Evolutionary conservation across 108 stramenopile genomes (phyloP).

Genomic region (Pseudonitzschia delicatissima): DNA sequence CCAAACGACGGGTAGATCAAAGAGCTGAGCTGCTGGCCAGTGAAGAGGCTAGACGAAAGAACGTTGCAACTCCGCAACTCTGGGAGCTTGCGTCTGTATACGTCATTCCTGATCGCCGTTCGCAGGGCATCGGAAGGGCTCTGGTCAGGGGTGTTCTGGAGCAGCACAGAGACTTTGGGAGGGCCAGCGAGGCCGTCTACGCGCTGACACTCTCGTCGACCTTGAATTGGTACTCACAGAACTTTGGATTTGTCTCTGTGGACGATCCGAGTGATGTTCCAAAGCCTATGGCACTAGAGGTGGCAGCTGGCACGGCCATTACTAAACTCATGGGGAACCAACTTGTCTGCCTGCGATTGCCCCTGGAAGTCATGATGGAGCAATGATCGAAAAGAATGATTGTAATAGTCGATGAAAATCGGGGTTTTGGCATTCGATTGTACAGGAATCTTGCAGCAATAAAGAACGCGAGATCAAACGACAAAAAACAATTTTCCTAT

Average conservation of each 20-base stretch:
- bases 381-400: too few relatives aligned
- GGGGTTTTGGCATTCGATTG: too few relatives aligned
- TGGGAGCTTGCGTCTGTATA: constrained; percentile 48
- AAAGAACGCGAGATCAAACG: too few relatives aligned
- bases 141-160: constrained; percentile 27
- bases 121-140: constrained; percentile 28
- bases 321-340: constrained; percentile 25
- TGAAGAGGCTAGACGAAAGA: background rate
- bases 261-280: constrained; percentile 11
- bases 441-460: too few relatives aligned
- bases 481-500: too few relatives aligned
- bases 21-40: constrained; percentile 17
- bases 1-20: constrained; percentile 18
- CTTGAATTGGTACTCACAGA: constrained; percentile 26
- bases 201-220: constrained; percentile 33
- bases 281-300: constrained; percentile 27
- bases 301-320: constrained; percentile 27
- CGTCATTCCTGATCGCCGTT: constrained; percentile 24
- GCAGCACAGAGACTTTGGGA: constrained; percentile 7
- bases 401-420: too few relatives aligned
- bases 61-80: background rate
- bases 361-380: background rate
- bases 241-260: constrained; percentile 26
- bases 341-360: constrained; percentile 23
- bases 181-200: constrained; percentile 19